Evolutionary conservation across 768 basidiomycete genomes (phyloP), one percentile per base, ranked within the genome.

Genomic region (Agaricus sinodeliciosus): DNA sequence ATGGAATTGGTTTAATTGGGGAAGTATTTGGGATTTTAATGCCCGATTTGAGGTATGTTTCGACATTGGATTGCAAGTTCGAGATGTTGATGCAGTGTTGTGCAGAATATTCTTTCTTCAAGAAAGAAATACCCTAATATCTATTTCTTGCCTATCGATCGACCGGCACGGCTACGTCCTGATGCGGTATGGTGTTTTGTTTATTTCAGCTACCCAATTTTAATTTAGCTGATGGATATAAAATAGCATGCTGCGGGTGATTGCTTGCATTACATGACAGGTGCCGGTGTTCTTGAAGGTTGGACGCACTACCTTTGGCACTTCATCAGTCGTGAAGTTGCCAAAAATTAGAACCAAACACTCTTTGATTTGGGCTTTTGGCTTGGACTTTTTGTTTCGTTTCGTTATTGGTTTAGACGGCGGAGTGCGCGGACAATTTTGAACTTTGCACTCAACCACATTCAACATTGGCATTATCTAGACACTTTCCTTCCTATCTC

Each of bases 1-100:
- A 36, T 72, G 71, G 69, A 69, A 72, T 27, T 81, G 76, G 74
- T 86, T 78, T 60, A 86, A 87, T 60, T 86, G 85, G 85, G 75
- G 70, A 0, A 73, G 75, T 66, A 84, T 87, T 44, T 62, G 68
- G 62, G 71, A 74, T 54, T 80, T 77, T 54, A 86, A 87, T 55
- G 60, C 65, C n/a, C 63, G 75, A 12, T 84, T 85, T 59, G 67
- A 82, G 76, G 83, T 84, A 36, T 18, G 69, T 62, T 19, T 25
- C 31, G 11, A 8, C 11, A 39, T 4, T 34, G 9, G 34, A 37
- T 45, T 50, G 27, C 18, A 26, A 34, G 16, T 43, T 13, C n/a
- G 46, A 16, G 25, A 11, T 26, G 9, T 28, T 26, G 2, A 16
- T 55, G 41, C 15, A 4, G 27, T 18, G 49, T 50, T 52, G 18